These are phyloP conservation scores for Quercus tomentella DNA, from an alignment of 331 rosid genomes.

Conservation along the genomic window DNA sequence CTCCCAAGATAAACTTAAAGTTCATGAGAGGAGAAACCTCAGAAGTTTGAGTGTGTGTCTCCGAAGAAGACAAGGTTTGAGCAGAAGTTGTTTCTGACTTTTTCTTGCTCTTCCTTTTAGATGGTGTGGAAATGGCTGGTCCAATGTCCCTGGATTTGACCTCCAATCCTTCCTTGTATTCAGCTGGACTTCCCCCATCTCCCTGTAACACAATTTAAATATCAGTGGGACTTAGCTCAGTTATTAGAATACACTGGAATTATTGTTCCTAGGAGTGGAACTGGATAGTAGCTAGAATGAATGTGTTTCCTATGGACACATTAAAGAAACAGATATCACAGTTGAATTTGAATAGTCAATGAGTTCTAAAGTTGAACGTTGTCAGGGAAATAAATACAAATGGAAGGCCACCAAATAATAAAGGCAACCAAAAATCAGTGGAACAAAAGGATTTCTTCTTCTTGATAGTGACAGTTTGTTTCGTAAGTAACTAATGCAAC, in stretches of 20 bases:
- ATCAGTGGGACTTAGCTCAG: neutral
- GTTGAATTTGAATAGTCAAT: too few species aligned
- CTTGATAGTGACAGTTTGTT: neutral
- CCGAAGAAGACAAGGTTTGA: conserved; percentile 50
- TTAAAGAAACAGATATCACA: too few species aligned
- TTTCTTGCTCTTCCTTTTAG: conserved; percentile 80
- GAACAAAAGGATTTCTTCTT: too few species aligned
- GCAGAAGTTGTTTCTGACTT: conserved; percentile 55
- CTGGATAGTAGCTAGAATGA: too few species aligned
- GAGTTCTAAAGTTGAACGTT: too few species aligned
- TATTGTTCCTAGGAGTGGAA: too few species aligned
- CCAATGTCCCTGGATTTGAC: conserved; percentile 85
- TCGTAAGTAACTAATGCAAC: neutral
- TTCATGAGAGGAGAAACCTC: conserved; percentile 49
- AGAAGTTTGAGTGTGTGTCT: conserved; percentile 30
- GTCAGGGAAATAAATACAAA: too few species aligned
- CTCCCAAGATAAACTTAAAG: conserved; percentile 58
- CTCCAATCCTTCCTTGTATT: conserved; percentile 49
- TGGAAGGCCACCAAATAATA: too few species aligned
- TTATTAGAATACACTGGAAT: too few species aligned
- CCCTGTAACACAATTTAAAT: conserved; percentile 40
- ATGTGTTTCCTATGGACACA: too few species aligned
- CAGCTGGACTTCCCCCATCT: conserved; percentile 32
- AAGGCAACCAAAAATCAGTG: too few species aligned
- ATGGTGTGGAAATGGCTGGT: conserved; percentile 52